Evolutionary conservation across 495 filamentous ascomycete genomes (phyloP).

Genomic region (Massariosphaeria phaeospora): DNA sequence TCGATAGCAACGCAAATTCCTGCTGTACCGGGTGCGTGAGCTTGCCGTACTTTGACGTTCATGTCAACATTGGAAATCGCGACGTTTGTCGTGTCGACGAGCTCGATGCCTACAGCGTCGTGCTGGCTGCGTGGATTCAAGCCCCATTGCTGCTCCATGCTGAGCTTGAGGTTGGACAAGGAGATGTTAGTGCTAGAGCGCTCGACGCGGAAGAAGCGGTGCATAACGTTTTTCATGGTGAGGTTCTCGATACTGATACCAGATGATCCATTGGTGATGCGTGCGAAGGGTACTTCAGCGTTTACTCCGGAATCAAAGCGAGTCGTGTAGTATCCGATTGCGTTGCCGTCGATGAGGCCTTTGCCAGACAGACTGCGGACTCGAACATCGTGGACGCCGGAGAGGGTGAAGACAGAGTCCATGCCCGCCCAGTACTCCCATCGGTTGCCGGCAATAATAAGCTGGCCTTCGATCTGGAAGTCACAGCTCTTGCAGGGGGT

Average conservation of each 20-base stretch:
- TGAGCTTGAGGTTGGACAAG: not conserved
- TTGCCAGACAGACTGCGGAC: constrained; percentile 14
- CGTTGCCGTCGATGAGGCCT: constrained; percentile 18
- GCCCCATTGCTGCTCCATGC: not conserved
- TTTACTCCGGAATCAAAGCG: not conserved
- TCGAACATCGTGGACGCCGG: not conserved
- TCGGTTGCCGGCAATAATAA: constrained; percentile 1
- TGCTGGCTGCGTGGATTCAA: not conserved
- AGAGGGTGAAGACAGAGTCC: constrained; percentile 5
- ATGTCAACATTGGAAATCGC: constrained; percentile 1
- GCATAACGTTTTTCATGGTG: constrained; percentile 1
- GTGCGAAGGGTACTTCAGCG: not conserved
- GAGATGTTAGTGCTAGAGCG: not conserved
- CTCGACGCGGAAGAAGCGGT: constrained; percentile 15
- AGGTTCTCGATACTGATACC: constrained; percentile 5
- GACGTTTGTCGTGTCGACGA: constrained; percentile 3
- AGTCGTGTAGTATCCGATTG: constrained; percentile 1
- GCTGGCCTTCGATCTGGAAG: constrained; percentile 16
- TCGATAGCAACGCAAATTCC: constrained; percentile 15
- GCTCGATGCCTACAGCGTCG: constrained; percentile 12
- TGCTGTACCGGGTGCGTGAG: too few species aligned
- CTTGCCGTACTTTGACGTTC: not conserved
- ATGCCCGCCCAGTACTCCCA: constrained; percentile 4
- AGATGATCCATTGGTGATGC: constrained; percentile 8
- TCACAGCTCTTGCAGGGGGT: constrained; percentile 16